Evolutionary conservation across 306 rosid species (phyloP).

Genomic region (Bauhinia variegata): DNA sequence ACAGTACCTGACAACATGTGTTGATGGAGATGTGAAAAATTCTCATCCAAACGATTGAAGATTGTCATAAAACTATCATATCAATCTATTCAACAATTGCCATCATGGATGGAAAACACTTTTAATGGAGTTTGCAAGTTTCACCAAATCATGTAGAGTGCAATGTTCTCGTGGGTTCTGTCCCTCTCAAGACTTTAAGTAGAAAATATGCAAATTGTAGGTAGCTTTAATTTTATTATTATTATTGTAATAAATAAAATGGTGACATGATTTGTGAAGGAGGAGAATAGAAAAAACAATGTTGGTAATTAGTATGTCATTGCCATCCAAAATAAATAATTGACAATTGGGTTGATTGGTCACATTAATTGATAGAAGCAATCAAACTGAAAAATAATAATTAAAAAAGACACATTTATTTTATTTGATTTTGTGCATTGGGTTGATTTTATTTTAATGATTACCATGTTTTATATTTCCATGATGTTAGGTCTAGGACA

Average conservation of each 20-base stretch:
- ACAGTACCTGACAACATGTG: no score
- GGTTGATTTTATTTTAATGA: no score
- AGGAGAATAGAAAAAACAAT: no score
- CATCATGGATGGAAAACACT: no score
- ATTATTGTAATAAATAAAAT: not conserved
- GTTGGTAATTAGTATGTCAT: no score
- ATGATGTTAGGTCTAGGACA: no score
- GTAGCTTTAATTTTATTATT: constrained; percentile 26
- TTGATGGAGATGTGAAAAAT: no score
- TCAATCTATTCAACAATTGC: no score
- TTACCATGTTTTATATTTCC: no score
- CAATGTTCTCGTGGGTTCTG: constrained; percentile 27
- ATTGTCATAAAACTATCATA: no score
- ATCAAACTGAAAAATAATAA: constrained; percentile 28
- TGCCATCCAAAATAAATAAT: constrained; percentile 32
- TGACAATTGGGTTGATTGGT: constrained; percentile 34
- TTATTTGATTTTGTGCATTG: no score
- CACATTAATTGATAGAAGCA: constrained; percentile 31
- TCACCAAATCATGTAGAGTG: constrained; percentile 3
- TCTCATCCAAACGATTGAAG: no score
- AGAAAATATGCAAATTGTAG: constrained; percentile 34
- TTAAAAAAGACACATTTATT: not conserved
- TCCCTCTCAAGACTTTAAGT: constrained; percentile 38
- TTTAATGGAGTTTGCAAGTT: not conserved
- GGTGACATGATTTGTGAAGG: not conserved